Evolutionary conservation across 352 stramenopile genomes (phyloP), one percentile per base, ranked within the genome.

Genomic region (Phytophthora nicotianae): DNA sequence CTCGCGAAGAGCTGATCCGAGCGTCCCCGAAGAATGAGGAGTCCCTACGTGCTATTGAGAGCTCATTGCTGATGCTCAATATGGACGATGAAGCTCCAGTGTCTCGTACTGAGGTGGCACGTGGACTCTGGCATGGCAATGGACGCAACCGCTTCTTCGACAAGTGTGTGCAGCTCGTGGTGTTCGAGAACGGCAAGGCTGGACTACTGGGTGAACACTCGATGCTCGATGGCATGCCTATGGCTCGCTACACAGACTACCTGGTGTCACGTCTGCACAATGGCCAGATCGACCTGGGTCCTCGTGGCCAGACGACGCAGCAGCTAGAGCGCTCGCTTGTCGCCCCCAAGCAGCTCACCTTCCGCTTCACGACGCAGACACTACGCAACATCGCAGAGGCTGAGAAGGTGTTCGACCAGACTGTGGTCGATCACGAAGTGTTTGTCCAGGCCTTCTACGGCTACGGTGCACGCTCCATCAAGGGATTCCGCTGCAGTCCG

Each of bases 131-230:
- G 78, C 85, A 93, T 54, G 86, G 88, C 66, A 88, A 90, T 57
- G 94, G 94, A 45, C 76, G 84, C 63, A 98, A 99, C 83, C 92
- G 96, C 43, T 99, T 96, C 75, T 99, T 97, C 65, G 97, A 99
- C 76, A 99, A 99, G 79, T 97, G 90, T 47, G 87, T 99, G 58
- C 93, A 98, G 76, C 56, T 99, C n/a, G 81, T 98, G 23, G 91
- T 98, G 40, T 98, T 97, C 57, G 80, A 90, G 40, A 99, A 99
- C 76, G 96, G 94, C 48, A 98, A 98, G 74, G 94, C 91, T 51
- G 97, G 96, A 29, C 71, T 98, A 29, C 59, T 97, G 5, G 93
- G 89, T 21, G 96, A 99, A 72, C 97, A 99, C 72, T 97, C 91
- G 48, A 95, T 93, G 89, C 79, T 93, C 5, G 89, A 96, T 60